Base-by-base conservation (phyloP, 192 early-diverging fungal species). In the Umbelopsis sp. region DNA sequence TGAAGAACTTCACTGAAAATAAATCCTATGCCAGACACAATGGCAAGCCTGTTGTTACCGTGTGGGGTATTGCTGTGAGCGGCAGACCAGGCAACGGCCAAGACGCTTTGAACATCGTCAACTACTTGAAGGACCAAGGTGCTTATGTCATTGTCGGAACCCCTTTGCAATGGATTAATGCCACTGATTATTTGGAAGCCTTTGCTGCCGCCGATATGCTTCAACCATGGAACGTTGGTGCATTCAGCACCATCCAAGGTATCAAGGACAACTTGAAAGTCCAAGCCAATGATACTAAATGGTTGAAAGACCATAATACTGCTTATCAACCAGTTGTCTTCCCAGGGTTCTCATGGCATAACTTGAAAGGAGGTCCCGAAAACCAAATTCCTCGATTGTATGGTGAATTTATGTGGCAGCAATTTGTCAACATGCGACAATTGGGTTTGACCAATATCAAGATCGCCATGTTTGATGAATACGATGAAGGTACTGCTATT, bases 381-480 rank as follows among this genome's bases (percentile, higher is more conserved):
- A 54, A 54, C 52, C n/a, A 25, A 29, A 54, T 54, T 29, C 52
- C 52, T 29, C 52, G 52, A 25, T 29, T 54, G 52, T 20, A 54
- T 54, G 52, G 52, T 29, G 52, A 54, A 54, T 54, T 54, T 54
- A 25, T 54, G 52, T 54, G 52, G 52, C 52, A 54, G 26, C 52
- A 54, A 54, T 54, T 54, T 54, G 52, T 54, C 26, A 54, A 54
- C 26, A 21, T 54, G n/a, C 52, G 52, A 54, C 8, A 25, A 29
- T 29, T 54, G 21, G 52, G 52, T 21, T 25, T 54, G n/a, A 7
- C 52, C 21, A 54, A 54, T 54, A 20, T 29, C 52, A 25, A 54
- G 21, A 54, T 54, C 26, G 52, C 52, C n/a, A 54, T 54, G 52
- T 54, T 54, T 29, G n/a, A n/a, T n/a, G n/a, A n/a, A n/a, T n/a